Conservation (phyloP, 2,329 filamentous ascomycete species). For the Colletotrichum sp. region DNA sequence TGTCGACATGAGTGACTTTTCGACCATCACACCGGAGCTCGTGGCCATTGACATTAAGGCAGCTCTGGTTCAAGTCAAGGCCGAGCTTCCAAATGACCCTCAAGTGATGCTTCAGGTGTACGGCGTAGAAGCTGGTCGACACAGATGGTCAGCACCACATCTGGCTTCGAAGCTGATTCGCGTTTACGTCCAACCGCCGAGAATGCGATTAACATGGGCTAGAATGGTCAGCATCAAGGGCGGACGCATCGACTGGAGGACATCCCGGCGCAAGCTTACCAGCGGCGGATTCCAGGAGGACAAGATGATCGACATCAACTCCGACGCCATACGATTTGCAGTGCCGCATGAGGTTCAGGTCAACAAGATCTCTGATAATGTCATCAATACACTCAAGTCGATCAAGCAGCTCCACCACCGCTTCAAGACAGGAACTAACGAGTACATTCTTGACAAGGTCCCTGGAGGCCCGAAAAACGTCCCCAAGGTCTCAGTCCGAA, state of each 20-base stretch:
- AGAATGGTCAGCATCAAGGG: slow-evolving; percentile 84
- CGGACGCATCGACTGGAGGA: slow-evolving; percentile 79
- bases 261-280: slow-evolving; percentile 72
- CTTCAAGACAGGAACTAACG: slow-evolving; percentile 85
- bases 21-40: slow-evolving; percentile 62
- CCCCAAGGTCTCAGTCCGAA: slow-evolving; percentile 83
- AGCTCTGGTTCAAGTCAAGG: slow-evolving; percentile 85
- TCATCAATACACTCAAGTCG: slow-evolving; percentile 86
- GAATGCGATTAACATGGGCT: slow-evolving; percentile 84
- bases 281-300: slow-evolving; percentile 68
- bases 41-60: slow-evolving; percentile 84
- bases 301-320: slow-evolving; percentile 81
- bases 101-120: slow-evolving; percentile 89
- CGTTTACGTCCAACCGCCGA: slow-evolving; percentile 87
- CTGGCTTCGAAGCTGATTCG: slow-evolving; percentile 77
- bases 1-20: slow-evolving; percentile 33
- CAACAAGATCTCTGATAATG: slow-evolving; percentile 91
- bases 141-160: slow-evolving; percentile 88
- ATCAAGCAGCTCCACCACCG: slow-evolving; percentile 91
- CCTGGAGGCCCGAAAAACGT: slow-evolving; percentile 87
- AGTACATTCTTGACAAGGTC: slow-evolving; percentile 85
- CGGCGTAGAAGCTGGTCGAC: slow-evolving; percentile 79
- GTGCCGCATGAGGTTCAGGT: slow-evolving; percentile 92
- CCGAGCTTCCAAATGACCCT: slow-evolving; percentile 87
- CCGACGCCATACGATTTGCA: slow-evolving; percentile 85